Base-by-base conservation (phyloP, 345 rosid species). In the Physaria fendleri region DNA sequence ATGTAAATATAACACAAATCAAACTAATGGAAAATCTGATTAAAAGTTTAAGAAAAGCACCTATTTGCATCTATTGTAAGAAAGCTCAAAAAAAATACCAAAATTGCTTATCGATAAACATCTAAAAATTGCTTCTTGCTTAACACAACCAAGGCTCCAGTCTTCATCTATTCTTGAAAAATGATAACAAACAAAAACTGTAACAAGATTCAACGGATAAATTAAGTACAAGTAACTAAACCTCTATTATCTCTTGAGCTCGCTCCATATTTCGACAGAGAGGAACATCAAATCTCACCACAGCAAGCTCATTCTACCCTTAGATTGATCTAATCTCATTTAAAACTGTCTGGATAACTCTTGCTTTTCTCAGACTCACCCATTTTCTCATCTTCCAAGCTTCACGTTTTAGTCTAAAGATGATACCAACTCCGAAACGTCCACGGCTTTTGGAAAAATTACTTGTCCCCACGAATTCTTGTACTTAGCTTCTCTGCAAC, bases 301-400 rank as follows among this genome's bases (percentile, higher is more conserved):
- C 81, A 21, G 74, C 90, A 55, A 89, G 85, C 74, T 84, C 92
- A 49, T 66, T 74, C 33, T 10, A 64, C 60, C 69, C 68, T 95
- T 95, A 89, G 25, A 59, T 56, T 45, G 29, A 57, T 56, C 64
- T 71, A 62, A 89, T 79, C 68, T 84, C 81, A 44, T 77, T 76
- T 42, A 89, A 81, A 33, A 86, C 83, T 15, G 56, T 48, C 61
- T 79, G 71, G n/a, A 92, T 84, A 28, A 89, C 92, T 49, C 97
- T 95, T 24, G 88, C 86, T 79, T 86, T 89, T 74, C 69, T 79
- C 62, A 86, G 95, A 78, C 82, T 89, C 54, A 86, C 82, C 97
- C 95, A 89, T 47, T 77, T 76, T 76, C 80, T 81, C 82, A 89
- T 73, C 73, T 57, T 74, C n/a, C n/a, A 45, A 55, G 85, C 97